Conservation (phyloP, 441 rosid species). For the Gossypium armourianum region DNA sequence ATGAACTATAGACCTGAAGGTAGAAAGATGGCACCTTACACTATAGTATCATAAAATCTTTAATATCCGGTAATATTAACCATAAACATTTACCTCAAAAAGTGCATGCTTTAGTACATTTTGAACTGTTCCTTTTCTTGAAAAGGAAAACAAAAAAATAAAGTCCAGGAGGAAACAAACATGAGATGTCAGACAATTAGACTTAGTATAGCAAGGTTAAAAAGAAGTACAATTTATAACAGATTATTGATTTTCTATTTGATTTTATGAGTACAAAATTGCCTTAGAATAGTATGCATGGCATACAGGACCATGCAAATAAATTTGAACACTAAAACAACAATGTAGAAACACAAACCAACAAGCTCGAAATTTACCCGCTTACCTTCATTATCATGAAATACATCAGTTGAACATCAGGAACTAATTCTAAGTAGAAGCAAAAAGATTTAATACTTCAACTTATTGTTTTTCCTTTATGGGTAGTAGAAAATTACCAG, state of each 20-base stretch:
- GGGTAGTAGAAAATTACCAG: background rate
- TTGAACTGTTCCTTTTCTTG: background rate
- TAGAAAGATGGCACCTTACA: background rate
- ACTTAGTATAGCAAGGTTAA: background rate
- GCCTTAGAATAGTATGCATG: background rate
- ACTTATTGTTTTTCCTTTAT: background rate
- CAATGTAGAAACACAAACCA: background rate
- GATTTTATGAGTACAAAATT: background rate
- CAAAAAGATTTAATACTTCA: background rate
- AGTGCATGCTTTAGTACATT: background rate
- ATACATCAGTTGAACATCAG: background rate
- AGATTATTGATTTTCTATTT: background rate
- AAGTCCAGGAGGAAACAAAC: background rate
- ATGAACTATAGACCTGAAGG: background rate
- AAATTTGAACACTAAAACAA: background rate
- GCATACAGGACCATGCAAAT: constrained; percentile 1
- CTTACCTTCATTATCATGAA: background rate
- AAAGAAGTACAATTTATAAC: background rate
- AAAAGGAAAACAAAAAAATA: background rate
- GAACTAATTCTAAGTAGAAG: background rate
- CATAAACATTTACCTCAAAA: background rate
- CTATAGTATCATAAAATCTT: background rate
- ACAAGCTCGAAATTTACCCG: background rate
- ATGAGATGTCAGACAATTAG: background rate
- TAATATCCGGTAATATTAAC: background rate